phyloP scores from a whole-genome alignment of 306 rosid species.

The Betula pendula region DNA sequence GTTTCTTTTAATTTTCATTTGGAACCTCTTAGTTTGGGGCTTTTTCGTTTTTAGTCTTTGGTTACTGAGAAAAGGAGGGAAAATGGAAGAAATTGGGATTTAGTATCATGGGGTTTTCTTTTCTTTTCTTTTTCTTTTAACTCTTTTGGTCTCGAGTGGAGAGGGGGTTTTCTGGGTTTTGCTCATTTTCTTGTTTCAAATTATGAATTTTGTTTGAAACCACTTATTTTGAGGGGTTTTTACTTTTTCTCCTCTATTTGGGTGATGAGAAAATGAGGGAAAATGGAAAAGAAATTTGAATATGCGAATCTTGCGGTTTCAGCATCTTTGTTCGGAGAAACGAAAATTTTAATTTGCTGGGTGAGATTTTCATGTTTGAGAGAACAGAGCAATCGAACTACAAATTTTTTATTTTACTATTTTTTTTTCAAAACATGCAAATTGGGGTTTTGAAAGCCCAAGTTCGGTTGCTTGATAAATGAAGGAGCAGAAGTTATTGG shows the following conservation, averaged over 20 bases:
- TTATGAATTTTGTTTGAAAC: background rate
- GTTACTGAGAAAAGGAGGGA: slow-evolving; percentile 9
- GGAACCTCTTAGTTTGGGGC: background rate
- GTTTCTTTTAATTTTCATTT: background rate
- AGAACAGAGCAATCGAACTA: too few relatives aligned
- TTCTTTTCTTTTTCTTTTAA: background rate
- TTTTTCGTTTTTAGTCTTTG: background rate
- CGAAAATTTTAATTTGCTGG: background rate
- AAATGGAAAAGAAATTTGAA: background rate
- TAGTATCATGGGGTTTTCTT: background rate
- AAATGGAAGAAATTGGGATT: background rate
- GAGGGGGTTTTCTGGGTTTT: slow-evolving; percentile 6
- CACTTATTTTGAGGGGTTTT: background rate
- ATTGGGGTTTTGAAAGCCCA: background rate
- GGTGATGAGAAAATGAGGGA: background rate
- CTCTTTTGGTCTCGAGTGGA: too few relatives aligned
- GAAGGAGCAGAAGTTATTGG: background rate
- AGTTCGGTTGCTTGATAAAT: background rate
- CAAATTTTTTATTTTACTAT: background rate
- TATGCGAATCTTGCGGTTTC: too few relatives aligned
- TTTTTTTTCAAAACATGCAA: background rate
- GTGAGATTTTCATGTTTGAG: background rate
- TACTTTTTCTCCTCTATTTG: background rate
- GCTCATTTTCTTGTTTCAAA: background rate
- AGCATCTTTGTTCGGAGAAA: background rate